Percentiles rank a stretch among this genome's conserved stretches.
phyloP scores from a whole-genome alignment of 352 stramenopile genomes.

The Halophytophthora batemanensis region DNA sequence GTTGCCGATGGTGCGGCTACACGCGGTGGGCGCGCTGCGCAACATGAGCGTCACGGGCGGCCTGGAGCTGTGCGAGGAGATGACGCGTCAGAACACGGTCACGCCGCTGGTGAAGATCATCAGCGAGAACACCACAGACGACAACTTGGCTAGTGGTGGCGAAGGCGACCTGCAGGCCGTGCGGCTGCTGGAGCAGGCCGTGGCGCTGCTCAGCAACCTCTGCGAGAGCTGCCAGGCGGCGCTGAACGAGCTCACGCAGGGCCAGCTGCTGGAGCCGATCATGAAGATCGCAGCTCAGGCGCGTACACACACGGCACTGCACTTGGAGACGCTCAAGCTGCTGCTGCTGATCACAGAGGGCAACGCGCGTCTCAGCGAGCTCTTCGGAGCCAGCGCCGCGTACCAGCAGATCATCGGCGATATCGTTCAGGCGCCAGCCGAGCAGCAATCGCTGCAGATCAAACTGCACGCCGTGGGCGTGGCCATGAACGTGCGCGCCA shows the following conservation, averaged over 20 bases:
- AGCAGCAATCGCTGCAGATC: constrained; percentile 45
- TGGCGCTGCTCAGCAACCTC: constrained; percentile 76
- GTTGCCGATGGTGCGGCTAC: constrained; percentile 80
- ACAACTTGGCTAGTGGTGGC: constrained; percentile 45
- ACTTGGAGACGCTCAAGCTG: constrained; percentile 79
- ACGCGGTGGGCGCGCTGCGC: constrained; percentile 75
- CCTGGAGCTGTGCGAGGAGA: constrained; percentile 77
- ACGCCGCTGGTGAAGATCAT: constrained; percentile 78
- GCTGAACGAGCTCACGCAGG: constrained; percentile 80
- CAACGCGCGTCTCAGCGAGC: constrained; percentile 74
- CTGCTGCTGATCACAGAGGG: constrained; percentile 80
- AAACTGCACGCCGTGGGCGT: constrained; percentile 68
- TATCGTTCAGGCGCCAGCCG: constrained; percentile 57
- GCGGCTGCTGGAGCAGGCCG: constrained; percentile 77
- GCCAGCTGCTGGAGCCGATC: constrained; percentile 66
- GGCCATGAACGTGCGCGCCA: constrained; percentile 73
- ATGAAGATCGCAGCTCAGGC: constrained; percentile 68
- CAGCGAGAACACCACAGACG: constrained; percentile 46
- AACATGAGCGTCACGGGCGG: constrained; percentile 88
- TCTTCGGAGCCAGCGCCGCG: constrained; percentile 46
- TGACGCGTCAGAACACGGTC: constrained; percentile 74
- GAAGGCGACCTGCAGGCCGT: constrained; percentile 63
- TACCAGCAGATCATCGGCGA: constrained; percentile 73
- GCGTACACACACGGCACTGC: constrained; percentile 44
- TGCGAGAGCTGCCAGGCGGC: constrained; percentile 80